Evolutionary conservation across 2,329 filamentous ascomycete genomes (phyloP), one percentile per base, ranked within the genome.

Genomic region (Arthroderma sp.): DNA sequence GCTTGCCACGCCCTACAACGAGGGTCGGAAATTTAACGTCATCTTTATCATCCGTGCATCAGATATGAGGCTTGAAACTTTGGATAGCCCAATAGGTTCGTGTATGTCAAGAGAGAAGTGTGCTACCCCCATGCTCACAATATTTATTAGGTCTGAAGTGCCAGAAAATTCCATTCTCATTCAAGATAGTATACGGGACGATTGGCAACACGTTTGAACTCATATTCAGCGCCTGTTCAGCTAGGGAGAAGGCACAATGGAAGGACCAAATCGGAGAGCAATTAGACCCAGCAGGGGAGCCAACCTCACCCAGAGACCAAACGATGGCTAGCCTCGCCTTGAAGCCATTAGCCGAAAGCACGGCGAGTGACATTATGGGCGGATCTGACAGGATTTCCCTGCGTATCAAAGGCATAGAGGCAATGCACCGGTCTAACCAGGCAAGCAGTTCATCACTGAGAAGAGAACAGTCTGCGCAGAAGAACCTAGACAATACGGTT

Each of bases 131-230:
- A 2, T 22, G 15, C 15, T n/a, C 33, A 8, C 11, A 42, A 30
- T 45, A 46, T 44, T 46, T 10, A 39, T 38, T 49, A 94, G 87
- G 86, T 0, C 61, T 96, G 5, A 86, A 89, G 69, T 95, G 87
- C 56, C 82, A 91, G 51, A 85, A 83, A 3, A 84, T 85, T 1
- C 80, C 84, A 0, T 85, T 85, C 60, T 91, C 87, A 1, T 96
- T 88, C 89, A 98, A 96, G 60, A 57, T 95, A 7, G 72, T 86
- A 2, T 95, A 96, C 56, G 81, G 91, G 58, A 77, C 77, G 51
- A 73, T 82, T 46, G 76, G 83, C 52, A 78, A 83, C 48, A 69
- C 89, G 43, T 89, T 85, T 58, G 89, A 96, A 62, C 65, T 94
- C 10, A 78, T 95, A 36, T 72, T 94, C 66, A 93, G 83, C 52